Base-by-base conservation (phyloP, 352 stramenopile genomes). In the Phytophthora ohioensis region DNA sequence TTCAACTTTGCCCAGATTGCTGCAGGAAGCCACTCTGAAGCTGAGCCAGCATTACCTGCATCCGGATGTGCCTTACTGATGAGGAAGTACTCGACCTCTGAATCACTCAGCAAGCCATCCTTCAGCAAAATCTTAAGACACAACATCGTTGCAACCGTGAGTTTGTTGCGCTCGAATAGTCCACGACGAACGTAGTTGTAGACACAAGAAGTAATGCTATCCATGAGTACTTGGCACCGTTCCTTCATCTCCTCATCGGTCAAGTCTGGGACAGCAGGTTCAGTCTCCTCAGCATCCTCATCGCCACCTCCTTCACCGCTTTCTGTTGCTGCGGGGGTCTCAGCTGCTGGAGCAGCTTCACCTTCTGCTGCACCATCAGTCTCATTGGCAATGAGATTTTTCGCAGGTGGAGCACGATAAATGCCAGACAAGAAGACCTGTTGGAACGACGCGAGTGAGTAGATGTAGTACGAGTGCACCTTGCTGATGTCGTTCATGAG, bases 381-480 rank as follows among this genome's bases (percentile, higher is more conserved):
- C 27, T 67, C 63, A 15, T 58, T 69, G 0, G 30, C 75, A 27
- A 56, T 61, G 30, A 63, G 67, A 53, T 62, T 75, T 39, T 73
- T 85, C 27, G 67, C 79, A 54, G 90, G 67, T 2, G 93, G 92
- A 6, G 98, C 93, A 4, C 86, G 82, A 58, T 98, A 98, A 54
- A 99, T 99, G 30, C 93, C 96, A 34, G 95, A 96, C 46, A 98
- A 87, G 71, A 99, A 98, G 15, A 99, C 96, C 55, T 96, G 91
- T 59, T 98, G 96, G 87, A 99, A 99, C 3, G 94, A 96, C 21
- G 92, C 94, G 10, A 99, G 90, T 35, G 92, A 98, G 73, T 98
- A 99, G 66, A 99, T 98, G 76, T 99, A 99, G 81, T 98, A 99
- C 52, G 92, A 97, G 64, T 99, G 95, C 17, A 99, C 94, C 78